phyloP scores from a whole-genome alignment of 1,284 basidiomycete genomes.

The Mixia osmundae region DNA sequence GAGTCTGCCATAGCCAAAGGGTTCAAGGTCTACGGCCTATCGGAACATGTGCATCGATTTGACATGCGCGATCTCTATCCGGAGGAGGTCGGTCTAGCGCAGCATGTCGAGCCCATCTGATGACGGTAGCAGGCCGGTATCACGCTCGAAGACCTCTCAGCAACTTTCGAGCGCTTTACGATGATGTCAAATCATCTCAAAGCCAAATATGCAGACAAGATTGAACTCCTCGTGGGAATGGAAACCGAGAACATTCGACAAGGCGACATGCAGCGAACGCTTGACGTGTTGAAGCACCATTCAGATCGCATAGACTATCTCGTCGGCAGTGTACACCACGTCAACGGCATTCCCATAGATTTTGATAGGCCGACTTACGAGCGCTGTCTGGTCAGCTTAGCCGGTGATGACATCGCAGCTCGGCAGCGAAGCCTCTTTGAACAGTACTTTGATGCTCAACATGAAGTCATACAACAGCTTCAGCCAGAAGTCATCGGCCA shows the following conservation, averaged over 20 bases:
- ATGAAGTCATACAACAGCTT: slow-evolving; percentile 39
- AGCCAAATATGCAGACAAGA: slow-evolving; percentile 31
- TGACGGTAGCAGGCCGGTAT: slow-evolving; percentile 8
- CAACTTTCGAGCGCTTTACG: slow-evolving; percentile 44
- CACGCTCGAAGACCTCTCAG: slow-evolving; percentile 21
- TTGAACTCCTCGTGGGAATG: slow-evolving; percentile 62
- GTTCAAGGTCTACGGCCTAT: slow-evolving; percentile 65
- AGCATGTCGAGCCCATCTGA: neutral
- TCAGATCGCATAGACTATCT: slow-evolving; percentile 54
- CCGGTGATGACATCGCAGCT: slow-evolving; percentile 4
- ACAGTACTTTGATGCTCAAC: slow-evolving; percentile 63
- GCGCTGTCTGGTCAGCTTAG: slow-evolving; percentile 31
- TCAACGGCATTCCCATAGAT: slow-evolving; percentile 69
- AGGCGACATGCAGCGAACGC: slow-evolving; percentile 34
- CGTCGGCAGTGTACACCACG: slow-evolving; percentile 85
- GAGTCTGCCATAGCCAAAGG: slow-evolving; percentile 47
- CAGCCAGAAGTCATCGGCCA: slow-evolving; percentile 81
- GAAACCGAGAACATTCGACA: slow-evolving; percentile 76
- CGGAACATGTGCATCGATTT: slow-evolving; percentile 86
- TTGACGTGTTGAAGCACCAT: slow-evolving; percentile 28
- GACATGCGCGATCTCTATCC: slow-evolving; percentile 63
- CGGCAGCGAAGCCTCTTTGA: slow-evolving; percentile 28
- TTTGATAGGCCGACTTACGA: slow-evolving; percentile 56
- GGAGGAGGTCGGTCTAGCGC: slow-evolving; percentile 51
- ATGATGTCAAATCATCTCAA: slow-evolving; percentile 54